Base-by-base conservation (phyloP, 2,329 filamentous ascomycete genomes). In the Chaetomium globosum region DNA sequence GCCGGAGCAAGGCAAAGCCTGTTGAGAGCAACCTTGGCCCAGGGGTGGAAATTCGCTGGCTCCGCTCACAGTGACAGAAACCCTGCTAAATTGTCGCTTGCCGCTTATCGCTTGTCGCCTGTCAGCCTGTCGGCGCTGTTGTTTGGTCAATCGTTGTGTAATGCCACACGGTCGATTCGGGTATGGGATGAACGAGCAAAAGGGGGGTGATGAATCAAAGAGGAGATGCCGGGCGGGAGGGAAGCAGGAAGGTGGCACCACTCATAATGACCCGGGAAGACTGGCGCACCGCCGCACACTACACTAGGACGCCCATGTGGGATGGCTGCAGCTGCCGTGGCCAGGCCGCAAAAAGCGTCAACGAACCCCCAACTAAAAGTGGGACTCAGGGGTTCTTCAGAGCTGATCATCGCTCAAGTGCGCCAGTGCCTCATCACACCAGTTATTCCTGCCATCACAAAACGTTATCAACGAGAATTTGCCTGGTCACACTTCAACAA, bases 251-350 rank as follows among this genome's bases (percentile, higher is more conserved):
- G 13, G 61, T 64, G 48, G 61, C 55, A 59, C 55, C 53, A 46
- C 12, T 23, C 23, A 26, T 48, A 31, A 53, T 49, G 43, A 13
- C 13, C 6, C 36, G 39, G 58, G 43, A 59, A 28, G n/a, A 28
- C 28, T 8, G 49, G 36, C n/a, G 19, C 51, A 19, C 39, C 4
- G 49, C 28, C n/a, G 19, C 51, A 19, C 39, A 28, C 49, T 58
- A 19, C 39, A 28, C 49, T 58, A 23, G 33, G 64, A 58, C 48
- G 63, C 59, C 62, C 63, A 65, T 65, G 64, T 61, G 59, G 55
- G 26, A 51, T 28, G 51, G 52, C 31, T 59, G 58, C 63, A 62
- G 53, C 26, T 57, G 53, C 46, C 46, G 49, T 36, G 36, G 49
- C 55, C 48, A 33, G 23, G 33, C 56, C 51, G 51, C 59, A 59